phyloP scores from a whole-genome alignment of 495 filamentous ascomycete species.

The Aspergillus nanangensis region DNA sequence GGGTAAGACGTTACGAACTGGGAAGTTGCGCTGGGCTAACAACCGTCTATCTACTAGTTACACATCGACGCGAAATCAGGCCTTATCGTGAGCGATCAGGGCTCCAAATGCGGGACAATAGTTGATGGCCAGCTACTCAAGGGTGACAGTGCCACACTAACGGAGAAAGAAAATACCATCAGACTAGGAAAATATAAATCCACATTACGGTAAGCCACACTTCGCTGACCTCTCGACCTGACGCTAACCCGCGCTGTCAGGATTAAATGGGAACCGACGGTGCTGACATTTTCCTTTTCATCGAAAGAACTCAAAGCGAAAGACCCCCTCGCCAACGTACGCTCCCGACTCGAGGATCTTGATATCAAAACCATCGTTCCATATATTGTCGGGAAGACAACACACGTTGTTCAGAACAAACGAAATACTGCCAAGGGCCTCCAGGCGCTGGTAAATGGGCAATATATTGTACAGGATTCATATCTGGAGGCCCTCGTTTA shows the following conservation, averaged over 20 bases:
- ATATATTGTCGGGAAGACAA: constrained; percentile 67
- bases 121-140: constrained; percentile 68
- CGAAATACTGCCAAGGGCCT: constrained; percentile 83
- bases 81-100: constrained; percentile 62
- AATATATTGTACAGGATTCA: constrained; percentile 70
- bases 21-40: constrained; percentile 10
- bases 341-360: constrained; percentile 65
- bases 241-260: constrained; percentile 30
- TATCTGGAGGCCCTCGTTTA: constrained; percentile 72
- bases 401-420: constrained; percentile 85
- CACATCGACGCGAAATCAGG: constrained; percentile 56
- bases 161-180: constrained; percentile 56
- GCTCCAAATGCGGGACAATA: constrained; percentile 74
- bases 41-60: constrained; percentile 34
- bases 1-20: constrained; percentile 45
- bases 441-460: constrained; percentile 82
- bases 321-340: constrained; percentile 57
- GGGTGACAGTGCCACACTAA: constrained; percentile 47
- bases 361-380: constrained; percentile 80
- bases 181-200: constrained; percentile 61
- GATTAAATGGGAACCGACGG: constrained; percentile 75
- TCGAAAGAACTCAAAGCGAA: constrained; percentile 67
- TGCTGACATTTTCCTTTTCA: constrained; percentile 79
- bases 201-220: constrained; percentile 38
- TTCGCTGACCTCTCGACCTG: neutral